A percentile compares a stretch with the other conserved stretches of the same genome.
These are phyloP conservation scores for Candida peoriensis DNA, from an alignment of 805 yeast species.

Conservation along the genomic window DNA sequence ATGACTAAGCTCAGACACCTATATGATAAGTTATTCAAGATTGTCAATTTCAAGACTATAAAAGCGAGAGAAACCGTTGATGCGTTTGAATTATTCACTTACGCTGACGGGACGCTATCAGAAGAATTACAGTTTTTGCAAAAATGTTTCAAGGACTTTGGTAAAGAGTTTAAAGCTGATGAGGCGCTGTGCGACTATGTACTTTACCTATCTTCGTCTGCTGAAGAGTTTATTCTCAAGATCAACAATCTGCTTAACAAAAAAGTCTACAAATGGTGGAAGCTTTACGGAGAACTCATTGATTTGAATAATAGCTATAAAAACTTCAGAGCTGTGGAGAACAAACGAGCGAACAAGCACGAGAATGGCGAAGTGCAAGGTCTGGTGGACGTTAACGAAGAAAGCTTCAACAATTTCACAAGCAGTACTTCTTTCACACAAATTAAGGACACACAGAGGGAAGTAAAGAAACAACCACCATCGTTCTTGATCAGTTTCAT, in stretches of 20 bases:
- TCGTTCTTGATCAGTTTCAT: conserved; percentile 33
- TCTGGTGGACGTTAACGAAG: conserved; percentile 23
- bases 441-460: conserved; percentile 1
- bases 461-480: conserved; percentile 17
- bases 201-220: conserved; percentile 17
- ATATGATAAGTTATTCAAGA: conserved; percentile 33
- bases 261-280: conserved; percentile 42
- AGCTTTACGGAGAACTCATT: conserved; percentile 35
- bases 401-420: conserved; percentile 18
- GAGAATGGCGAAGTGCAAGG: conserved; percentile 15
- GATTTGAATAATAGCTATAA: conserved; percentile 29
- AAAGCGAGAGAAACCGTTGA: conserved; percentile 18
- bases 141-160: conserved; percentile 6
- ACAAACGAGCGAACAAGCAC: conserved; percentile 8
- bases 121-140: conserved; percentile 19
- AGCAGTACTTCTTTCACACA: conserved; percentile 16
- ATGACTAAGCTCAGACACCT: conserved; percentile 27
- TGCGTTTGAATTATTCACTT: conserved; percentile 11
- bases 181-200: conserved; percentile 14
- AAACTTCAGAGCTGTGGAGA: conserved; percentile 22
- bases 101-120: neutral
- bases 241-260: conserved; percentile 28
- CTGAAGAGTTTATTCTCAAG: conserved; percentile 25
- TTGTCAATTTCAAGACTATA: conserved; percentile 25
- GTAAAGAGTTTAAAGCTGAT: conserved; percentile 20